phyloP scores from a whole-genome alignment of 352 stramenopile genomes.

The Pythium oligandrum region DNA sequence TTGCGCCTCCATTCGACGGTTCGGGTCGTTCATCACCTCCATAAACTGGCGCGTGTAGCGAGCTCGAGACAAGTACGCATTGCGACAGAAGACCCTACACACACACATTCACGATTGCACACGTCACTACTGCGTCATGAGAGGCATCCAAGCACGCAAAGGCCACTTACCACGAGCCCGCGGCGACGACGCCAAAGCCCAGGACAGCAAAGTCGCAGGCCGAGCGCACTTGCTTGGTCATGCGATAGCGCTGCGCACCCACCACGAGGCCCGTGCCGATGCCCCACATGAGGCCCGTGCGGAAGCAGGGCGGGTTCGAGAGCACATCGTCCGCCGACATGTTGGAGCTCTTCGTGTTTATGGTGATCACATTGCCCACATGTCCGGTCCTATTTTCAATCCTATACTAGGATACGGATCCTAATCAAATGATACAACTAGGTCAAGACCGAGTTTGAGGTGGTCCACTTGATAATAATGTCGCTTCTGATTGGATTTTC shows the following conservation, averaged over 20 bases:
- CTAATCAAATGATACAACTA: neutral
- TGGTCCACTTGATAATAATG: neutral
- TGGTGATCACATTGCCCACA: conserved; percentile 4
- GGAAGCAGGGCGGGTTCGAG: conserved; percentile 76
- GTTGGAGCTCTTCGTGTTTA: neutral
- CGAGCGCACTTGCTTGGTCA: conserved; percentile 40
- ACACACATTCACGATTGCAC: neutral
- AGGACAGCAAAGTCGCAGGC: conserved; percentile 65
- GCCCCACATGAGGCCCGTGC: conserved; percentile 72
- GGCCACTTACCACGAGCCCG: conserved; percentile 40
- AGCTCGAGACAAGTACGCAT: conserved; percentile 41
- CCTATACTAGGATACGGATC: neutral
- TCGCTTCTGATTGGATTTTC: conserved; percentile 8
- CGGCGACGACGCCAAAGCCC: conserved; percentile 52
- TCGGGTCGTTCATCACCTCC: conserved; percentile 80
- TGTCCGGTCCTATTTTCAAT: neutral
- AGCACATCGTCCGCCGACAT: conserved; percentile 34
- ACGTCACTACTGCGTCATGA: neutral
- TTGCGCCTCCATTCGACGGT: conserved; percentile 62
- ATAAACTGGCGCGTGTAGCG: conserved; percentile 75
- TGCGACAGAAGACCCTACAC: conserved; percentile 53
- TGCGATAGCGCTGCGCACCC: conserved; percentile 66
- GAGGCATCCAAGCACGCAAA: neutral
- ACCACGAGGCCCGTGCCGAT: conserved; percentile 57
- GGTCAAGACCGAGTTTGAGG: neutral